Conservation (phyloP, 208 protist species). For the Trypanosoma conorhini region DNA sequence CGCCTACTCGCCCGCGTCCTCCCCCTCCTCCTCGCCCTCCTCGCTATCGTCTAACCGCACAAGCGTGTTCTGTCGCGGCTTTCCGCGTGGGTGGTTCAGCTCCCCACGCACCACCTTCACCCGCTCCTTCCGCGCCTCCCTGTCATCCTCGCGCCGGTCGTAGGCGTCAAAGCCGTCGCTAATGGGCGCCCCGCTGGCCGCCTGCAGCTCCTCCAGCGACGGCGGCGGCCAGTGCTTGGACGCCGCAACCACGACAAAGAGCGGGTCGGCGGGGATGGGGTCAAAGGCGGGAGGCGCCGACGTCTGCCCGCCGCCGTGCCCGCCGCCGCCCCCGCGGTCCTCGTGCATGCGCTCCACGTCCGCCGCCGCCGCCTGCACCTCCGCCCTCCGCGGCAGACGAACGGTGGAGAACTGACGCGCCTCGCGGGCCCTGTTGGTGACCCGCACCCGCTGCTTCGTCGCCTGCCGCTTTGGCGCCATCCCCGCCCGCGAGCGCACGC, state of each 20-base stretch:
- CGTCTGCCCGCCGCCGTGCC: neutral
- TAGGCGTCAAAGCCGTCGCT: slow-evolving; percentile 82
- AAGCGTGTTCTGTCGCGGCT: slow-evolving; percentile 60
- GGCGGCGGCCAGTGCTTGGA: slow-evolving; percentile 78
- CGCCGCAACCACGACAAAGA: slow-evolving; percentile 64
- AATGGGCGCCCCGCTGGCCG: slow-evolving; percentile 33
- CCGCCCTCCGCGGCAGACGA: slow-evolving; percentile 55
- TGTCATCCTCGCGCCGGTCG: slow-evolving; percentile 75
- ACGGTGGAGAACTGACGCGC: slow-evolving; percentile 76
- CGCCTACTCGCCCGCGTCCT: too few species aligned
- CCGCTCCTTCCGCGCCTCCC: slow-evolving; percentile 46
- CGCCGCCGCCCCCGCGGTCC: neutral
- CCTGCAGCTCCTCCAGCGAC: slow-evolving; percentile 60
- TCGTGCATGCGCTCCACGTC: slow-evolving; percentile 64
- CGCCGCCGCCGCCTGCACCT: slow-evolving; percentile 40
- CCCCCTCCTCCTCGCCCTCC: slow-evolving; percentile 22
- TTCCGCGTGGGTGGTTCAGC: slow-evolving; percentile 83
- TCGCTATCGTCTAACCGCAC: slow-evolving; percentile 48
- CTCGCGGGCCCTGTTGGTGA: slow-evolving; percentile 81
- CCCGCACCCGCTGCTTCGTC: slow-evolving; percentile 68
- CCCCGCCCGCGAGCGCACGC: too few species aligned
- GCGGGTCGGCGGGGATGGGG: slow-evolving; percentile 74
- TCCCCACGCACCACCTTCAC: slow-evolving; percentile 70
- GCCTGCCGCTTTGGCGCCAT: slow-evolving; percentile 25
- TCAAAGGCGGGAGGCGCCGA: slow-evolving; percentile 41